phyloP scores from a whole-genome alignment of 257 asterid species.

The Nicotiana undulata region DNA sequence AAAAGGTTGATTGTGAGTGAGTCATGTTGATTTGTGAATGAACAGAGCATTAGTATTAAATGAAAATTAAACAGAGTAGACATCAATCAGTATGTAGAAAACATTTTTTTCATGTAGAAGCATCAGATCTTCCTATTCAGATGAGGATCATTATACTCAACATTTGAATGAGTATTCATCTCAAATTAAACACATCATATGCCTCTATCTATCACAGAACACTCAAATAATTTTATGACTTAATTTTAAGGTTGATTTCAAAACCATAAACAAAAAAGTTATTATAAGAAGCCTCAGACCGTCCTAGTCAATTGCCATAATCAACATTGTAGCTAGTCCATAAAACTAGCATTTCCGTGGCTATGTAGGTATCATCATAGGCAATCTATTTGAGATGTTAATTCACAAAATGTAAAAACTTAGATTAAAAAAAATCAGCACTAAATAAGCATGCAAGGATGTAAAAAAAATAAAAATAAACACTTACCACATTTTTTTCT shows the following conservation, averaged over 20 bases:
- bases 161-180: slow-evolving; percentile 31
- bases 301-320: slow-evolving; percentile 17
- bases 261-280: background rate
- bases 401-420: background rate
- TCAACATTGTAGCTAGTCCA: slow-evolving; percentile 9
- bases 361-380: slow-evolving; percentile 1
- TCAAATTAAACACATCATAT: slow-evolving; percentile 47
- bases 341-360: background rate
- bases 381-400: background rate
- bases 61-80: no score
- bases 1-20: no score
- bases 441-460: background rate
- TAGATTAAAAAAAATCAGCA: background rate
- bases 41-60: no score
- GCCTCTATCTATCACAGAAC: slow-evolving; percentile 1
- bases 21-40: no score
- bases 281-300: slow-evolving; percentile 18
- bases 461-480: background rate
- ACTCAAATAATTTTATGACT: background rate
- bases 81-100: no score
- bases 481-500: background rate
- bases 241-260: no score
- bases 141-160: slow-evolving; percentile 47
- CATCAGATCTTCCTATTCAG: slow-evolving; percentile 96
- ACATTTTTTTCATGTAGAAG: slow-evolving; percentile 7